Base-by-base conservation (phyloP, 129 eudicot genomes). In the Escallonia rubra region DNA sequence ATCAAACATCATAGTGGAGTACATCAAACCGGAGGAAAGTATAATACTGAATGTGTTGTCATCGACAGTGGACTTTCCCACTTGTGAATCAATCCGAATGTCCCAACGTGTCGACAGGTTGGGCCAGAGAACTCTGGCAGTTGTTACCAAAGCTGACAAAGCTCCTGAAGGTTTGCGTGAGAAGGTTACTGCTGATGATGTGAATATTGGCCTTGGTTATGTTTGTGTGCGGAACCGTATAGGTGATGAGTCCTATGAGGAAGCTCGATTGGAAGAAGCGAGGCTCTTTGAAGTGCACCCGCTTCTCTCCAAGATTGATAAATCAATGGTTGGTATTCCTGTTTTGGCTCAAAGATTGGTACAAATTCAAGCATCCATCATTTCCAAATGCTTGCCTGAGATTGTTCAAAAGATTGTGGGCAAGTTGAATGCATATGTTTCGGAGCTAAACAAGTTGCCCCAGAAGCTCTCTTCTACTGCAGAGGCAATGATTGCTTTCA, bases 141-240 rank as follows among this genome's bases (percentile, higher is more conserved):
- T 73, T n/a, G 83, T 78, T 57, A 78, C 83, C 13, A 72, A 78
- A 67, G 68, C 65, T 5, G 78, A 78, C 10, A 63, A 12, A 23
- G 64, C 74, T 13, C 78, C 82, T 0, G 82, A 78, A 16, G 82
- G 78, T 12, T 11, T 78, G 6, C 78, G 63, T 1, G 81, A 82
- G 53, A 78, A 82, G 16, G 83, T 82, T 6, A 77, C 74, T 0
- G 51, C 72, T 45, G 76, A 81, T 60, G 82, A 76, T 23, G 87
- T 75, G 41, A 70, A 69, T 59, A 82, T 75, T 7, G 83, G 83
- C 11, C 60, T 71, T 0, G 72, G 72, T 4, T 72, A 78, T 48
- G 76, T 78, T 8, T 78, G 67, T 61, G 77, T 78, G 7, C 43
- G 82, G 6, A 78, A 78, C 57, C 53, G 83, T 4, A 63, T 49